Evolutionary conservation across 331 rosid genomes (phyloP), one percentile per base, ranked within the genome.

Genomic region (Erythrophleum ivorense): DNA sequence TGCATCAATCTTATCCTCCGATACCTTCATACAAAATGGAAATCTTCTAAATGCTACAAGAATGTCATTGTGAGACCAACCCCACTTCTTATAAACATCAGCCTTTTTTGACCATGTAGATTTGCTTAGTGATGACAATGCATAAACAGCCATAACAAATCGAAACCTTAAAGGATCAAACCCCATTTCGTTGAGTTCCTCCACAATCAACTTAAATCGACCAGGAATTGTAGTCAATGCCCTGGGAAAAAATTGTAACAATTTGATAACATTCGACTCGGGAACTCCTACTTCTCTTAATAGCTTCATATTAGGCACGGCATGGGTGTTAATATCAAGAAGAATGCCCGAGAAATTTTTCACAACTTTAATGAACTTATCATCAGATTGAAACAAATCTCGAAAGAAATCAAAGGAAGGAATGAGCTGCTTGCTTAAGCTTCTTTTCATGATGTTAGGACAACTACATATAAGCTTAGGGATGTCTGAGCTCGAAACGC

Each of bases 1-100:
- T 62, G 68, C 41, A 31, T 29, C 43, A 29, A 29, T 62, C 18
- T 31, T 62, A 29, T 33, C 41, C 13, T 10, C n/a, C 0, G 68
- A 62, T 7, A 13, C 14, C 38, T 11, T 29, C 5, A 29, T 29
- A 31, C 14, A 12, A 5, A 11, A 62, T 3, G 41, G 41, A 13
- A 0, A 29, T n/a, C 7, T 63, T 14, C 69, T 34, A 33, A 63
- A 63, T 12, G 45, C 45, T 4, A 6, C 45, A 4, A 33, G 19
- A 63, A 31, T 33, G 19, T 63, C 69, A 63, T 63, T 5, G 45
- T 63, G 10, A 63, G 69, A 38, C 45, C 69, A 63, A 13, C 69
- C 69, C 69, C 69, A 63, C 43, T 63, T 33, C 19, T 63, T 63
- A 63, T 11, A 63, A 63, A 12, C n/a, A 31, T 33, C 19, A 63